A percentile compares a stretch with the other conserved stretches of the same genome.
phyloP scores from a whole-genome alignment of 768 basidiomycete genomes.

The Trametes punicea region DNA sequence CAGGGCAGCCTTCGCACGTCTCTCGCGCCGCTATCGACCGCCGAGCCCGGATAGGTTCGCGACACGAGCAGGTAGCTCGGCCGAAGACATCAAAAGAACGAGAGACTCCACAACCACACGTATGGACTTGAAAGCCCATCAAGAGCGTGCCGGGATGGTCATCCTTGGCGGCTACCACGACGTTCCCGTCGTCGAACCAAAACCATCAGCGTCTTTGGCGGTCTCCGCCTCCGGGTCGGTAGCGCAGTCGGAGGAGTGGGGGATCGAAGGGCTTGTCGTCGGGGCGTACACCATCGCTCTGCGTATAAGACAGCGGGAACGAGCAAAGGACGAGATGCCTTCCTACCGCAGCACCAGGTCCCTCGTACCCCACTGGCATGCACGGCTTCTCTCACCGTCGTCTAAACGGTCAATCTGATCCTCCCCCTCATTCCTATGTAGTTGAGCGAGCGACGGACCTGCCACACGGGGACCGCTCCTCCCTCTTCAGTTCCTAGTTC shows the following conservation, averaged over 20 bases:
- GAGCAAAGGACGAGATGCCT: too few species aligned
- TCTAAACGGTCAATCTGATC: too few species aligned
- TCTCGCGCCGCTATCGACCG: neutral
- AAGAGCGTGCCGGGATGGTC: neutral
- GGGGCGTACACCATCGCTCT: too few species aligned
- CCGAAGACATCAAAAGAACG: constrained; percentile 1
- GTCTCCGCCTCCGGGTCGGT: neutral
- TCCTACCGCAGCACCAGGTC: too few species aligned
- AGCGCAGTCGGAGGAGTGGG: neutral
- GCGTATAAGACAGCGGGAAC: too few species aligned
- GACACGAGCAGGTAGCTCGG: neutral
- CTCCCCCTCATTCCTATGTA: too few species aligned
- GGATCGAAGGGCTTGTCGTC: neutral
- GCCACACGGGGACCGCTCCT: too few species aligned
- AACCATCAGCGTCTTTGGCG: neutral
- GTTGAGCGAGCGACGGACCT: too few species aligned
- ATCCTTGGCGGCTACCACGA: constrained; percentile 48
- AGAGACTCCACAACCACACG: neutral
- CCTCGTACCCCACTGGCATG: too few species aligned
- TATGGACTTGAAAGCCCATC: neutral
- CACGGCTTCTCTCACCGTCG: too few species aligned
- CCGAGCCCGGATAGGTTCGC: neutral
- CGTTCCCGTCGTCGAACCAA: constrained; percentile 72
- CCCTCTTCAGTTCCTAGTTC: too few species aligned
- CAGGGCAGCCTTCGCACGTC: neutral